Conservation (phyloP, 1,284 basidiomycete genomes). For the Cryptococcus amylolentus region DNA sequence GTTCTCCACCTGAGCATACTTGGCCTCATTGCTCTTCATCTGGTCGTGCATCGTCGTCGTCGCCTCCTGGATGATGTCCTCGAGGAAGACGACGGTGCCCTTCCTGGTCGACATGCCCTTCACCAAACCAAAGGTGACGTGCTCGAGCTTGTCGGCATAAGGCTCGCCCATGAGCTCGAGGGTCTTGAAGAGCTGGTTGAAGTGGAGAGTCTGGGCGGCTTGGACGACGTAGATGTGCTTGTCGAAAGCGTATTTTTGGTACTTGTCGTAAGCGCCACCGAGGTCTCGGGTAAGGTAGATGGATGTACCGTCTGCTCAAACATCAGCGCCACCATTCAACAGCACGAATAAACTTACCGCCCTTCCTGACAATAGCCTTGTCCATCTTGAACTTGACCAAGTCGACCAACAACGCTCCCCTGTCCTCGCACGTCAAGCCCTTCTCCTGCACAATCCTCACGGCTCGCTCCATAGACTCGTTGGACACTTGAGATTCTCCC, state of each 20-base stretch:
- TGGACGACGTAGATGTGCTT: slow-evolving; percentile 98
- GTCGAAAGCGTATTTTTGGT: slow-evolving; percentile 89
- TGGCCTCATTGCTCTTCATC: slow-evolving; percentile 92
- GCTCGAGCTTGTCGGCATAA: slow-evolving; percentile 77
- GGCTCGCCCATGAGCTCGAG: slow-evolving; percentile 85
- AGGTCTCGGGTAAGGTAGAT: slow-evolving; percentile 99
- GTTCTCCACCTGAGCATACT: slow-evolving; percentile 85
- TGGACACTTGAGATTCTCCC: slow-evolving; percentile 85
- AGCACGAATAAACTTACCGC: slow-evolving; percentile 55
- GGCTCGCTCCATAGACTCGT: slow-evolving; percentile 71
- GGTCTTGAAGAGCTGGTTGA: slow-evolving; percentile 92
- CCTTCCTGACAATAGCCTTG: slow-evolving; percentile 85
- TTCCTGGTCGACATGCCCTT: slow-evolving; percentile 96
- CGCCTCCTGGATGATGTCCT: slow-evolving; percentile 91
- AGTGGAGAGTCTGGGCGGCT: slow-evolving; percentile 91
- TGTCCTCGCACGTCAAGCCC: slow-evolving; percentile 59
- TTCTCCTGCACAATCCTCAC: slow-evolving; percentile 53
- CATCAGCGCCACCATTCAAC: background rate
- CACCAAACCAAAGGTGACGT: slow-evolving; percentile 90
- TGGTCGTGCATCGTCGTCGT: slow-evolving; percentile 91
- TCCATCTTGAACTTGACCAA: slow-evolving; percentile 84
- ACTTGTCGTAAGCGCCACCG: slow-evolving; percentile 87
- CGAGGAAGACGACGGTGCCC: slow-evolving; percentile 93
- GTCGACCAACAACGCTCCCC: slow-evolving; percentile 73
- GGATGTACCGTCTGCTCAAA: slow-evolving; percentile 76